Conservation (phyloP, 768 basidiomycete species). For the Trametes villosa region DNA sequence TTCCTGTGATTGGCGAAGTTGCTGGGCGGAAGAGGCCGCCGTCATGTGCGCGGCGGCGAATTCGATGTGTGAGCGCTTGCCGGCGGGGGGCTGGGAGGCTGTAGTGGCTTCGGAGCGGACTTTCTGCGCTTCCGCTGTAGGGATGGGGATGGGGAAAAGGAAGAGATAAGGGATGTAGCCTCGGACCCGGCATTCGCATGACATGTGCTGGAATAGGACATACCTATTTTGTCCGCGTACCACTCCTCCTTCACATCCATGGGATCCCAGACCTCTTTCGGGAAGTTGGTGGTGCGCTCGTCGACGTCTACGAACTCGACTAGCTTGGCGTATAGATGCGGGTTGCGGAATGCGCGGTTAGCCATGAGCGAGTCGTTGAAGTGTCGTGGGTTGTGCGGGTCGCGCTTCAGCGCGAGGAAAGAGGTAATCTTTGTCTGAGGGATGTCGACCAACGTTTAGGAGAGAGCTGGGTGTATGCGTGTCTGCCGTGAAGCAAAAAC, state of each 20-base stretch:
- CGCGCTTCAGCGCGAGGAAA: constrained; percentile 74
- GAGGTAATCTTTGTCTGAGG: constrained; percentile 77
- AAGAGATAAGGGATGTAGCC: not conserved
- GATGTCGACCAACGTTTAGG: not conserved
- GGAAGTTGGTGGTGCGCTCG: constrained; percentile 86
- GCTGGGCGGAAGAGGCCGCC: not conserved
- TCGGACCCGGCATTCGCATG: not conserved
- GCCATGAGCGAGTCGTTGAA: constrained; percentile 97
- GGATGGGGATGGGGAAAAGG: no score
- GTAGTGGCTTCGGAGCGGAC: constrained; percentile 46
- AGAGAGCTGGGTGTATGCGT: not conserved
- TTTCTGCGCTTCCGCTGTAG: constrained; percentile 46
- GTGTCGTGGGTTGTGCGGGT: constrained; percentile 69
- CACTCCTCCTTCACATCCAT: constrained; percentile 65
- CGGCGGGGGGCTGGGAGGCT: constrained; percentile 40
- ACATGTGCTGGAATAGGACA: constrained; percentile 32
- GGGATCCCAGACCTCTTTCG: constrained; percentile 74
- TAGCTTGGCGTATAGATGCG: constrained; percentile 92
- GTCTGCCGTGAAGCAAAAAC: constrained; percentile 10
- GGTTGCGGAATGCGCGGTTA: constrained; percentile 92
- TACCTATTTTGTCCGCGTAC: constrained; percentile 81
- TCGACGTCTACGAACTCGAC: constrained; percentile 94
- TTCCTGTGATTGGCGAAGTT: not conserved
- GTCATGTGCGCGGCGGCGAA: constrained; percentile 39
- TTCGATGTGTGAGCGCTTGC: constrained; percentile 48